Base-by-base conservation (phyloP, 2,329 filamentous ascomycete species). In the Fusarium coffeatum region DNA sequence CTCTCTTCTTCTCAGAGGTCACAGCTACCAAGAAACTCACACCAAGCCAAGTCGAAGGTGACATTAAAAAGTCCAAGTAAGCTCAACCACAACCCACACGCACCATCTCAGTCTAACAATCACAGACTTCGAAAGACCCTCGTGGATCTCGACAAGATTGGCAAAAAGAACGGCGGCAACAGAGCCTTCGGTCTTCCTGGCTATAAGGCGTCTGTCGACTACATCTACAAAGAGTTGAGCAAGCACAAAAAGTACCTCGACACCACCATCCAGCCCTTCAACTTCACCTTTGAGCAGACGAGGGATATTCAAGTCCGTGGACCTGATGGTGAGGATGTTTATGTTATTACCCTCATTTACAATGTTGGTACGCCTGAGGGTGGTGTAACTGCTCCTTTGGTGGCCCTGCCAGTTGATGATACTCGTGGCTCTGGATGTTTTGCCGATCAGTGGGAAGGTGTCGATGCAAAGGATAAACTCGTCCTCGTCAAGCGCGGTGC, bases 101-200 rank as follows among this genome's bases (percentile, higher is more conserved):
- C 3, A 0, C 4, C 8, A 25, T 12, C 15, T 15, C 11, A 10
- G 3, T 22, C 64, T 76, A 47, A 74, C 43, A n/a, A 16, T 9
- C 3, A 46, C 53, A 88, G 87, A 23, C 79, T 90, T 22, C 81
- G 85, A 76, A 80, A 82, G 57, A 86, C 86, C 47, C 83, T 90
- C n/a, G 80, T 82, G 72, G 81, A 84, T 60, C 80, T 90, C 8
- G 81, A 89, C 73, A 78, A 82, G 45, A 89, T 89, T 56, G 87
- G 83, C 15, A 78, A 78, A 30, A 80, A 83, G 54, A 86, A 90
- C 71, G 86, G 85, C 41, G 87, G 87, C 18, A 89, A 88, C 76
- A 83, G 88, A 53, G 88, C 88, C 8, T 89, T 88, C 61, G 88
- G 88, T 16, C 79, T 86, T 12, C 86, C 87, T 2, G 88, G 88